Evolutionary conservation across 23 red algal species (phyloP).

Genomic region (Agarophyton chilense): DNA sequence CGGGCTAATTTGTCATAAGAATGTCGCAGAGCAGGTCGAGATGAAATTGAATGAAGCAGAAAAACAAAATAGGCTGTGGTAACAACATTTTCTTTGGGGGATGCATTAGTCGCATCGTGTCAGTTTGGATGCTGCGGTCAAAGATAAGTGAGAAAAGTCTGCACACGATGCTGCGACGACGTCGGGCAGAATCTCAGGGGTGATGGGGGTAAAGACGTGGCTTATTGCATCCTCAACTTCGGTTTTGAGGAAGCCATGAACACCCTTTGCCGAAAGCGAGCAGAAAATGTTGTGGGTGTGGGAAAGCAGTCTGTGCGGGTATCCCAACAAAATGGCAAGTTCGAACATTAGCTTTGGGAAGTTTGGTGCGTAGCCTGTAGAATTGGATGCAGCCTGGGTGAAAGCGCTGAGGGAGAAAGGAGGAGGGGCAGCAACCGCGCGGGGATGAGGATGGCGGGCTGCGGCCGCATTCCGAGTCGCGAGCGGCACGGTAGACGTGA

Average conservation of each 20-base stretch:
- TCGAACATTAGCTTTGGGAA: constrained; percentile 33
- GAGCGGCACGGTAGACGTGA: constrained; percentile 25
- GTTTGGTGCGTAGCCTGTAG: constrained; percentile 2
- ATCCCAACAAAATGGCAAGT: constrained; percentile 44
- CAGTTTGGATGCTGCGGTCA: constrained; percentile 18
- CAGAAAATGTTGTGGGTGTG: constrained; percentile 41
- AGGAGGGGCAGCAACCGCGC: constrained; percentile 21
- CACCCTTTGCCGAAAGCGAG: constrained; percentile 37
- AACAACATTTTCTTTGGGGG: constrained; percentile 25
- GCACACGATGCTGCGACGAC: constrained; percentile 28
- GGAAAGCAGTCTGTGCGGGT: constrained; percentile 3
- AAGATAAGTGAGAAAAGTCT: constrained; percentile 41
- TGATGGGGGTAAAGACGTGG: constrained; percentile 8
- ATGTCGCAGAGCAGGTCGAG: constrained; percentile 16
- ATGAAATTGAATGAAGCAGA: constrained; percentile 38
- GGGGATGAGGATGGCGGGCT: not conserved
- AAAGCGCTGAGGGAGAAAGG: constrained; percentile 15
- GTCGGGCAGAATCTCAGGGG: constrained; percentile 39
- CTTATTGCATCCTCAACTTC: constrained; percentile 25
- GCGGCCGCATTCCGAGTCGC: constrained; percentile 34
- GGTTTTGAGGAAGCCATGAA: constrained; percentile 53
- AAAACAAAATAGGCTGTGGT: constrained; percentile 23
- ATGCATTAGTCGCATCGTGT: constrained; percentile 26
- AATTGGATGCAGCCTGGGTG: constrained; percentile 11
- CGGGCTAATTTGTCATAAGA: constrained; percentile 43